phyloP scores from a whole-genome alignment of 2,329 filamentous ascomycete species.

The Aspergillus cejpii region DNA sequence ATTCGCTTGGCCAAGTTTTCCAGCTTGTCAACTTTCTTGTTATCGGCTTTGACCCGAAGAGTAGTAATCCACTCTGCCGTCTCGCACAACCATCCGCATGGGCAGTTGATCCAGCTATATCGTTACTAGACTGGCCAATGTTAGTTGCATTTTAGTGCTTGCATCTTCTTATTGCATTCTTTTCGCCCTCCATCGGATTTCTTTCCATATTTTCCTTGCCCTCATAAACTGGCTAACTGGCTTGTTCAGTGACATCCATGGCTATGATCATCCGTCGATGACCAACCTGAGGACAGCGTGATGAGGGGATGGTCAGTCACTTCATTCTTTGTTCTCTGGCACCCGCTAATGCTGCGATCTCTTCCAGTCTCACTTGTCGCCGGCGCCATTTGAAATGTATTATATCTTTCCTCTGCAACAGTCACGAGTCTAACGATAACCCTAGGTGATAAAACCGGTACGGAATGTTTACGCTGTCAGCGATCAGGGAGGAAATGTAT shows the following conservation, averaged over 20 bases:
- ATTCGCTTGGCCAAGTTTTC: neutral
- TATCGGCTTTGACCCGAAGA: neutral
- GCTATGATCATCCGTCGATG: conserved; percentile 15
- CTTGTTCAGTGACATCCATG: conserved; percentile 14
- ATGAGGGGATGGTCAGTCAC: conserved; percentile 36
- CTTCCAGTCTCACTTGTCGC: conserved; percentile 32
- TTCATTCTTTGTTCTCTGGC: neutral
- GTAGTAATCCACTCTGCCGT: neutral
- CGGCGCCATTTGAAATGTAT: conserved; percentile 37
- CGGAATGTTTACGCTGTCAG: conserved; percentile 32
- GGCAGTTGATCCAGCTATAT: neutral
- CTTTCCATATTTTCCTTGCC: conserved; percentile 1
- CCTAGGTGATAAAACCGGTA: conserved; percentile 32
- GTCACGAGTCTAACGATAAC: neutral
- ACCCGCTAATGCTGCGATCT: conserved; percentile 8
- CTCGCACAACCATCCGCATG: conserved; percentile 10
- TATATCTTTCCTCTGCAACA: neutral
- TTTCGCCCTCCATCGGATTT: neutral
- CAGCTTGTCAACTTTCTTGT: neutral
- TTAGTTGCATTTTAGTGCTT: conserved; percentile 15
- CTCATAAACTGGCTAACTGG: conserved; percentile 6
- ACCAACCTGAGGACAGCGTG: conserved; percentile 24
- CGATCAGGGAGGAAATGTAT: conserved; percentile 33
- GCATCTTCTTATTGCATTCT: conserved; percentile 2
- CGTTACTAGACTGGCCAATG: conserved; percentile 9